A percentile compares a stretch with the other conserved stretches of the same genome.
Evolutionary conservation across 768 basidiomycete species (phyloP).

Genomic region (Fibroporia radiculosa): DNA sequence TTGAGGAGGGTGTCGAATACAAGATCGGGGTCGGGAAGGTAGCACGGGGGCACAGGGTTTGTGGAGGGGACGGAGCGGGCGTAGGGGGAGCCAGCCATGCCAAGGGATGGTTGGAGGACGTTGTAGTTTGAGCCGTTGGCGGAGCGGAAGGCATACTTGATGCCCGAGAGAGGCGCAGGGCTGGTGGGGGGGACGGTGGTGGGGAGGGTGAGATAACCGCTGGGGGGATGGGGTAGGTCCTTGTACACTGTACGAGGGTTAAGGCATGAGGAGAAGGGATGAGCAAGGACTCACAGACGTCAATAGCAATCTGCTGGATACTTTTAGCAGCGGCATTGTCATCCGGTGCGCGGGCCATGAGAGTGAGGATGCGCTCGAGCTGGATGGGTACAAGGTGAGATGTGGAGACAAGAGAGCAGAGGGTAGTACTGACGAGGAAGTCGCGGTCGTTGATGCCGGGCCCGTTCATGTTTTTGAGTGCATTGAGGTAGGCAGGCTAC

Average conservation of each 20-base stretch:
- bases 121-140: slow-evolving; percentile 49
- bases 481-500: slow-evolving; percentile 45
- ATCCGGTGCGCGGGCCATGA: slow-evolving; percentile 48
- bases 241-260: slow-evolving; percentile 48
- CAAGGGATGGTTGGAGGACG: slow-evolving; percentile 35
- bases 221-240: slow-evolving; percentile 73
- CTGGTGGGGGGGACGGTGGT: slow-evolving; percentile 39
- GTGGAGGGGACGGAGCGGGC: slow-evolving; percentile 43
- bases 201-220: slow-evolving; percentile 36
- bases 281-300: slow-evolving; percentile 39
- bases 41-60: slow-evolving; percentile 29
- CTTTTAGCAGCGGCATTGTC: slow-evolving; percentile 21
- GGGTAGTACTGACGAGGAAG: slow-evolving; percentile 38
- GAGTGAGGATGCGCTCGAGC: slow-evolving; percentile 55
- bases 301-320: slow-evolving; percentile 44
- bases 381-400: slow-evolving; percentile 17
- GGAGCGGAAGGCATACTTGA: slow-evolving; percentile 45
- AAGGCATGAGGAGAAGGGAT: neutral
- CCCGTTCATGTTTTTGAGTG: slow-evolving; percentile 33
- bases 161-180: slow-evolving; percentile 56
- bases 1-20: slow-evolving; percentile 32
- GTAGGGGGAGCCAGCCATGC: slow-evolving; percentile 44
- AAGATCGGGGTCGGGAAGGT: slow-evolving; percentile 41
- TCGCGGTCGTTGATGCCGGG: slow-evolving; percentile 50
- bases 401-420: neutral